Evolutionary conservation across 2,329 filamentous ascomycete species (phyloP).

Genomic region (Plenodomus lindquistii): DNA sequence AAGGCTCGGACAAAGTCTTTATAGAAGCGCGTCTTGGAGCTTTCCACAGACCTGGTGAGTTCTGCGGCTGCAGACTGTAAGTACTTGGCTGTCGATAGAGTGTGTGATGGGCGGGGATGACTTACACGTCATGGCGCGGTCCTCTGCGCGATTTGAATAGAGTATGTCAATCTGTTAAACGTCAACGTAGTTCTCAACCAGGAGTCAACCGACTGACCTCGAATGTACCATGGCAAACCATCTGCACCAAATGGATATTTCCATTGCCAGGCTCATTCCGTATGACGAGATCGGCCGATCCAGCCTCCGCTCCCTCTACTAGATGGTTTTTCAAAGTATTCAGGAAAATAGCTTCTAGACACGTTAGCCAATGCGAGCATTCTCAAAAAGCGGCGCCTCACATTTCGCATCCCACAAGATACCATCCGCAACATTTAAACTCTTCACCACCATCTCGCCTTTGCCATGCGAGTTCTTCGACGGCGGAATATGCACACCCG

Average conservation of each 20-base stretch:
- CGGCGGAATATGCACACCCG: slow-evolving; percentile 69
- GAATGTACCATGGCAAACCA: no score
- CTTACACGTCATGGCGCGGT: slow-evolving; percentile 55
- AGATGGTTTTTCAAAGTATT: slow-evolving; percentile 66
- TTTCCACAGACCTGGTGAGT: slow-evolving; percentile 69
- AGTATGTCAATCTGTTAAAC: slow-evolving; percentile 75
- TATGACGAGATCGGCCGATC: slow-evolving; percentile 49
- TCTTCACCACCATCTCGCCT: slow-evolving; percentile 72
- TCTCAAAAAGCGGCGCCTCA: slow-evolving; percentile 38
- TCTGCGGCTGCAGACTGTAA: slow-evolving; percentile 52
- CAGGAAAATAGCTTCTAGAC: slow-evolving; percentile 56
- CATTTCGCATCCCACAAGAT: slow-evolving; percentile 78
- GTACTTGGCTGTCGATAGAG: slow-evolving; percentile 1
- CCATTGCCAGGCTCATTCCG: slow-evolving; percentile 68
- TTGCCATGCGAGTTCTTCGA: slow-evolving; percentile 62
- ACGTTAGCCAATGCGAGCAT: slow-evolving; percentile 16
- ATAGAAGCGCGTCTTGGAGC: slow-evolving; percentile 67
- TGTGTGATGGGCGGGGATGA: background rate
- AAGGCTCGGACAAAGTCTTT: slow-evolving; percentile 73
- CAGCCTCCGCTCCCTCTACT: slow-evolving; percentile 13
- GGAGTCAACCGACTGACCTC: slow-evolving; percentile 50
- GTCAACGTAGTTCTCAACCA: slow-evolving; percentile 1
- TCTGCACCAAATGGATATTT: slow-evolving; percentile 86
- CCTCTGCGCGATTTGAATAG: slow-evolving; percentile 78
- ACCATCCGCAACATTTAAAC: slow-evolving; percentile 65